Evolutionary conservation across 352 stramenopile species (phyloP).

Genomic region (Phytophthora tubulina): DNA sequence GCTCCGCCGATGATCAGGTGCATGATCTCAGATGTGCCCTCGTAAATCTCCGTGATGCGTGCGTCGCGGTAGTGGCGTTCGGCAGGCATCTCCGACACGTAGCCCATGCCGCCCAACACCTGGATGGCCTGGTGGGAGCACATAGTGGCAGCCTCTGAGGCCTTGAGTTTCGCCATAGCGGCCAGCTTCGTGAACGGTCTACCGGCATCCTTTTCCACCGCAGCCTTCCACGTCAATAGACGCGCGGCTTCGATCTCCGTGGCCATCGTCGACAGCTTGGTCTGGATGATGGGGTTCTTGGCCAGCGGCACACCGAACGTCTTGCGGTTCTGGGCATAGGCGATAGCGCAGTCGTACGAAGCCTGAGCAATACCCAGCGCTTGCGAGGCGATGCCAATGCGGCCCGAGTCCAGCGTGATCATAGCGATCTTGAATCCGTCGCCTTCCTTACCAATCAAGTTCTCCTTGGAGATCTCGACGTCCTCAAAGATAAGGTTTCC

Average conservation of each 20-base stretch:
- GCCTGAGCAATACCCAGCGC: conserved; percentile 97
- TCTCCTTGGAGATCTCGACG: conserved; percentile 91
- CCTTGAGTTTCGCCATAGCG: conserved; percentile 97
- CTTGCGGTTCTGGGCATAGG: conserved; percentile 95
- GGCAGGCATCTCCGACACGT: conserved; percentile 97
- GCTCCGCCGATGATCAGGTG: conserved; percentile 96
- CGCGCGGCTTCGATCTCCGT: conserved; percentile 93
- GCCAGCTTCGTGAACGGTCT: conserved; percentile 93
- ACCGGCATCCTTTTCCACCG: conserved; percentile 92
- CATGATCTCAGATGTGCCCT: conserved; percentile 98
- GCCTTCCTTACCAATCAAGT: conserved; percentile 84
- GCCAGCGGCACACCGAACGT: conserved; percentile 95
- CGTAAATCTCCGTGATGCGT: conserved; percentile 98
- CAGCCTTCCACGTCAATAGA: conserved; percentile 95
- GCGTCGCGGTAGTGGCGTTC: conserved; percentile 98
- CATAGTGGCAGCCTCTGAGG: conserved; percentile 96
- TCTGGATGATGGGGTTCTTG: conserved; percentile 89
- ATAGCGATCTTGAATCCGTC: conserved; percentile 93
- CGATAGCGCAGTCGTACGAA: conserved; percentile 95
- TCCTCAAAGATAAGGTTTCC: conserved; percentile 97
- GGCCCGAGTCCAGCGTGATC: conserved; percentile 94
- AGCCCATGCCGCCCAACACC: conserved; percentile 95
- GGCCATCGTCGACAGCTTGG: conserved; percentile 95
- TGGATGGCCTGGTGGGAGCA: conserved; percentile 97
- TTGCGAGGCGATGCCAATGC: conserved; percentile 96